phyloP scores from a whole-genome alignment of 2,329 filamentous ascomycete genomes.

The Westerdykella ornata region DNA sequence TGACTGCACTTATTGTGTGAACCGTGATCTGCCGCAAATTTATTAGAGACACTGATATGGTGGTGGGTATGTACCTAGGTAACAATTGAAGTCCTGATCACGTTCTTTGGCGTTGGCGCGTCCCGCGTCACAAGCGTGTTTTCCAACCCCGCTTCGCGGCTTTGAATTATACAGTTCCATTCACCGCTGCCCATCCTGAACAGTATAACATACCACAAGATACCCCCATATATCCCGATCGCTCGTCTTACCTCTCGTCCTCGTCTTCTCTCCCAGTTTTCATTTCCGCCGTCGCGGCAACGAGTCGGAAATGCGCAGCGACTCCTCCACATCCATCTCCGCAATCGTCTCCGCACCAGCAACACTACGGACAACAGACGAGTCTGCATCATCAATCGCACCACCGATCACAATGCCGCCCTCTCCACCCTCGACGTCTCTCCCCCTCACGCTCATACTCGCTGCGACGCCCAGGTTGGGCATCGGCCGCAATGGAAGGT shows the following conservation, averaged over 20 bases:
- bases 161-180: slow-evolving; percentile 3
- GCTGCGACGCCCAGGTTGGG: slow-evolving; percentile 87
- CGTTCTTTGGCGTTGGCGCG: slow-evolving; percentile 8
- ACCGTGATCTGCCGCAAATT: too few relatives aligned
- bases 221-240: background rate
- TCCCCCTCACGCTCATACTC: slow-evolving; percentile 81
- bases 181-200: background rate
- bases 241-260: background rate
- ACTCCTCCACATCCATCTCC: too few relatives aligned
- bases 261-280: background rate
- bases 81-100: too few relatives aligned
- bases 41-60: too few relatives aligned
- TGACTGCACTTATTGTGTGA: slow-evolving; percentile 5
- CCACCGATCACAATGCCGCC: slow-evolving; percentile 5
- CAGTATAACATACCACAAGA: slow-evolving; percentile 2
- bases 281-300: too few relatives aligned
- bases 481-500: slow-evolving; percentile 69
- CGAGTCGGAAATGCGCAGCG: too few relatives aligned
- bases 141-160: slow-evolving; percentile 4
- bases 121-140: background rate
- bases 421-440: slow-evolving; percentile 10
- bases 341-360: background rate
- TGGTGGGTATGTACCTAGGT: too few relatives aligned
- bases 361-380: too few relatives aligned
- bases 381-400: background rate